Evolutionary conservation across 129 eudicot genomes (phyloP).

Genomic region (Lactuca saligna): DNA sequence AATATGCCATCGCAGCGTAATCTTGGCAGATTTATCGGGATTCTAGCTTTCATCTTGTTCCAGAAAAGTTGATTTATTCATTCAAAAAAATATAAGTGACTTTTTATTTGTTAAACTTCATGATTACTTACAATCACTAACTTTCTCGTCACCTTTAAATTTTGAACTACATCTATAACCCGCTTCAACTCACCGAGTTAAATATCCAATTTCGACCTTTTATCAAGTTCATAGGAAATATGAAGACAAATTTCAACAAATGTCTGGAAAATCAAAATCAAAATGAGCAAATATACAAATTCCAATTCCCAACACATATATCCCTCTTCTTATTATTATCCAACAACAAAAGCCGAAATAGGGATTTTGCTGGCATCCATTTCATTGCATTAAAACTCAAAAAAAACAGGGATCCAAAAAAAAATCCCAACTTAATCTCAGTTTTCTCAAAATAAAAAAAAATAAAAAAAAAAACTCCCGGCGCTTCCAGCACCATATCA

Average conservation of each 20-base stretch:
- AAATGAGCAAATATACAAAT: constrained; percentile 37
- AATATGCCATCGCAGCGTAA: no score
- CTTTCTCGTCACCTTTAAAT: no score
- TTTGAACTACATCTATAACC: no score
- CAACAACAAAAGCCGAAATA: constrained; percentile 27
- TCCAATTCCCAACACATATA: constrained; percentile 33
- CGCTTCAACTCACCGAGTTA: neutral
- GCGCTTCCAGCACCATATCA: constrained; percentile 41
- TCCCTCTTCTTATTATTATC: constrained; percentile 67
- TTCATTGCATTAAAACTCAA: constrained; percentile 35
- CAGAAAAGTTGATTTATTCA: no score
- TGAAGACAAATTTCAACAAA: neutral
- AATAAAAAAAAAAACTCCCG: constrained; percentile 42
- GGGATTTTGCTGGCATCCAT: constrained; percentile 39
- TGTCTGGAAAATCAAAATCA: constrained; percentile 15
- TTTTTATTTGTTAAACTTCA: no score
- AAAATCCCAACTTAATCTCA: constrained; percentile 32
- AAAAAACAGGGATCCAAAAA: constrained; percentile 34
- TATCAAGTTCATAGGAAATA: no score
- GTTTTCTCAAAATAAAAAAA: constrained; percentile 38
- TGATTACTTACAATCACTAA: no score
- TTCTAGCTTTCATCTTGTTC: no score
- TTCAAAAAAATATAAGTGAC: no score
- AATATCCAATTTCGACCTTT: neutral
- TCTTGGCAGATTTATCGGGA: no score